Base-by-base conservation (phyloP, 108 stramenopile genomes). In the Ochromonas danica region DNA sequence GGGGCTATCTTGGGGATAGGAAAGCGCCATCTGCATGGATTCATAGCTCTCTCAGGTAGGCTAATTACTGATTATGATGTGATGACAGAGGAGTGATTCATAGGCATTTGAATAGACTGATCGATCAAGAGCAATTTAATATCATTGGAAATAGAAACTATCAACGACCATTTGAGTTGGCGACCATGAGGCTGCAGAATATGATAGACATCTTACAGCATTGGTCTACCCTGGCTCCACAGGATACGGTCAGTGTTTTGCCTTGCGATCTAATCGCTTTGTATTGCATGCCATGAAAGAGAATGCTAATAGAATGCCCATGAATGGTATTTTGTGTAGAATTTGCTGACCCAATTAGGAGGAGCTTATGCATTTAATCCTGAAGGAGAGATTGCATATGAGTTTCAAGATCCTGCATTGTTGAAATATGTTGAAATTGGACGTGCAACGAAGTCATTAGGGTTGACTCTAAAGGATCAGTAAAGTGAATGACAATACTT, bases 121-220 rank as follows among this genome's bases (percentile, higher is more conserved):
- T 51, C 22, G 45, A 51, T 22, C 45, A 51, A 22, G 22, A 51
- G 22, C 45, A 51, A 22, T 51, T 51, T 51, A 51, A 51, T 51
- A 22, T 51, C 14, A 14, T 51, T 6, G 45, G 45, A 51, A 14
- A 89, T 43, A 65, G 72, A 42, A 90, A 90, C 38, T 92, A 90
- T 72, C 88, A 89, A 67, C 86, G 90, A 14, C 91, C 91, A 0
- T 86, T 86, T 22, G 91, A 92, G 71, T 75, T 92, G 61, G 90
- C 91, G 0, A 91, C 91, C 0, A 86, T 92, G 1, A 83, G 91
- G 25, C 78, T 92, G 27, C 84, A 84, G 36, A 71, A 71, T 39
- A 89, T 92, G 89, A 87, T 92, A 2, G 90, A 92, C 83, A 88
- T 90, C 0, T 80, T 90, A 10, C 79, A 85, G 1, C 89, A 91